Conservation (phyloP, 73 alveolate species). For the Paramecium tetraurelia region DNA sequence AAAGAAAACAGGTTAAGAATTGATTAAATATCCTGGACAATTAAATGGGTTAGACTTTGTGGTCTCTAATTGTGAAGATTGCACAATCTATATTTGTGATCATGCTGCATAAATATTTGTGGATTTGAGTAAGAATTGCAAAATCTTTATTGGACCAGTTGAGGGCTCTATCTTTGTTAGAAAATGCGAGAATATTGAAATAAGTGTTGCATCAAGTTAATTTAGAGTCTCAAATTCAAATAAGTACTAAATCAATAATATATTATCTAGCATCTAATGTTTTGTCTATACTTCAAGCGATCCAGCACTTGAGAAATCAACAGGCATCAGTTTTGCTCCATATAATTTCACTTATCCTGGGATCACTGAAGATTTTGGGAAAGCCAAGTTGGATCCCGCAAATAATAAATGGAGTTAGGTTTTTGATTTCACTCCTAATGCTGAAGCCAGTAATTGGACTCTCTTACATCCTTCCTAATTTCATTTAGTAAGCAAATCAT, state of each 20-base stretch:
- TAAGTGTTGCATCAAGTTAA: conserved; percentile 70
- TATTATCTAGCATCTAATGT: conserved; percentile 63
- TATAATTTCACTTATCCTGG: conserved; percentile 73
- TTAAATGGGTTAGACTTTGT: conserved; percentile 80
- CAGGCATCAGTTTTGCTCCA: conserved; percentile 69
- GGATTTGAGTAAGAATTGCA: conserved; percentile 75
- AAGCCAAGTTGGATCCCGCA: conserved; percentile 64
- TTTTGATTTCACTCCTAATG: conserved; percentile 75
- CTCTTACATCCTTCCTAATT: conserved; percentile 68
- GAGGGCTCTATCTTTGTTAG: conserved; percentile 77
- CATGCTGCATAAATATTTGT: conserved; percentile 73
- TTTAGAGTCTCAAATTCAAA: conserved; percentile 80
- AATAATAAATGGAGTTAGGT: conserved; percentile 79
- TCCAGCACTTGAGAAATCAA: conserved; percentile 77
- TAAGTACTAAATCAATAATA: conserved; percentile 32
- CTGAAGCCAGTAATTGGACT: conserved; percentile 60
- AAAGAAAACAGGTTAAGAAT: conserved; percentile 67
- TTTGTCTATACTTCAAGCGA: conserved; percentile 68
- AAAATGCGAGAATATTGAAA: conserved; percentile 73
- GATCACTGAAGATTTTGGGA: conserved; percentile 56
- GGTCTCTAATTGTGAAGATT: conserved; percentile 69
- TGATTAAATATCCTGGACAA: conserved; percentile 79
- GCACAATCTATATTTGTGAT: conserved; percentile 75
- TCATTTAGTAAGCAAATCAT: conserved; percentile 16
- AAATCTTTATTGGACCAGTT: conserved; percentile 76